These are phyloP conservation scores for Quercus aquifolioides DNA, from an alignment of 306 rosid species.

Conservation along the genomic window DNA sequence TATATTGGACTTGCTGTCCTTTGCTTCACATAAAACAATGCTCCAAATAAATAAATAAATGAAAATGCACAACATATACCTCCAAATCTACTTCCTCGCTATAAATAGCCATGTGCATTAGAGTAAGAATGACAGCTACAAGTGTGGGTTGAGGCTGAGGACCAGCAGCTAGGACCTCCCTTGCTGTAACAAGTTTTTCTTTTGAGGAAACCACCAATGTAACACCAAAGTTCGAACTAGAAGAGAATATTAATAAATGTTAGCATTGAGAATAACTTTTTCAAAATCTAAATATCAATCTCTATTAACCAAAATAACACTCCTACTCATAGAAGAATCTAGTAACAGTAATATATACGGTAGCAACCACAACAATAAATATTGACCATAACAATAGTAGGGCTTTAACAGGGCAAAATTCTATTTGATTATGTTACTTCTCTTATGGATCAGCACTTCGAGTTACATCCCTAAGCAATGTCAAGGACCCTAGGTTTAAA, in stretches of 20 bases:
- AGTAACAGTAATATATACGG: not conserved
- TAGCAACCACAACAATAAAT: not conserved
- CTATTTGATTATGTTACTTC: not conserved
- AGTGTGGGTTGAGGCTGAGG: slow-evolving; percentile 53
- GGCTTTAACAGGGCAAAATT: not conserved
- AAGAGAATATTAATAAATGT: slow-evolving; percentile 20
- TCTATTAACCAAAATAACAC: not conserved
- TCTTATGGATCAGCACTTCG: not conserved
- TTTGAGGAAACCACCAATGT: slow-evolving; percentile 59
- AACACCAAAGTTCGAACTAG: slow-evolving; percentile 79
- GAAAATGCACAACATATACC: slow-evolving; percentile 36
- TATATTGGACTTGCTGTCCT: not conserved
- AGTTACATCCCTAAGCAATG: no score
- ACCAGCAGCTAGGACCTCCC: slow-evolving; percentile 71
- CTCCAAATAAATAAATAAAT: not conserved
- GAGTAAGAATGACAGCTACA: slow-evolving; percentile 78
- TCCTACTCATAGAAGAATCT: not conserved
- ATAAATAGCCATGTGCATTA: slow-evolving; percentile 80
- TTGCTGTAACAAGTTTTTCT: slow-evolving; percentile 57
- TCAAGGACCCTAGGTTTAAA: no score
- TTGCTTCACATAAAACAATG: not conserved
- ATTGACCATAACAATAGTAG: not conserved
- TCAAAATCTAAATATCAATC: not conserved
- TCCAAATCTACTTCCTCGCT: slow-evolving; percentile 84
- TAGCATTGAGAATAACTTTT: not conserved